These are phyloP conservation scores for Eutrema japonicum DNA, from an alignment of 345 rosid genomes.

Conservation along the genomic window DNA sequence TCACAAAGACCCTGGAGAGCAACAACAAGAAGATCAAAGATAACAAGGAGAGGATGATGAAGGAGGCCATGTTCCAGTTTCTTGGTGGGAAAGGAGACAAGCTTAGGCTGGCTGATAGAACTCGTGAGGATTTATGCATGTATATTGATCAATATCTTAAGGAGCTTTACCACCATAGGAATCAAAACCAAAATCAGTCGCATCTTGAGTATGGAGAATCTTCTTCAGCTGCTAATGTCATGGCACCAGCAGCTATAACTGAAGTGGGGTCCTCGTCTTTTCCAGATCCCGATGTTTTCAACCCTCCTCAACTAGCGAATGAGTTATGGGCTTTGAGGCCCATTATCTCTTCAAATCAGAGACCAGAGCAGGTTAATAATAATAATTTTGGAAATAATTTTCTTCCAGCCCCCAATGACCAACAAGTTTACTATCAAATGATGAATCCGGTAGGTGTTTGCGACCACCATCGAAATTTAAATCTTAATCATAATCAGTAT, in stretches of 20 bases:
- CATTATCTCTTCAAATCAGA: neutral
- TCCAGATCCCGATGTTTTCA: constrained; percentile 14
- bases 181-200: no score
- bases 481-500: neutral
- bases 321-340: neutral
- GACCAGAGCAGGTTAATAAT: neutral
- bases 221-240: constrained; percentile 22
- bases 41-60: constrained; percentile 24
- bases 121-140: constrained; percentile 12
- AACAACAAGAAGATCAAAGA: constrained; percentile 31
- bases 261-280: constrained; percentile 20
- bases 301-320: neutral
- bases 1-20: constrained; percentile 17
- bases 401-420: neutral
- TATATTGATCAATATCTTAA: constrained; percentile 20
- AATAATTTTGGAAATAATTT: neutral
- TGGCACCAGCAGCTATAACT: neutral
- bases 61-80: constrained; percentile 24
- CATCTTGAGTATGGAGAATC: constrained; percentile 22
- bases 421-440: constrained; percentile 18
- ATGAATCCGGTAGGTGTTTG: constrained; percentile 2
- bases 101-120: neutral
- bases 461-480: neutral
- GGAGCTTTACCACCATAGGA: constrained; percentile 13
- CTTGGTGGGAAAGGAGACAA: neutral